These are phyloP conservation scores for Coemansia sp. DNA, from an alignment of 192 early-diverging fungal genomes.

Conservation along the genomic window DNA sequence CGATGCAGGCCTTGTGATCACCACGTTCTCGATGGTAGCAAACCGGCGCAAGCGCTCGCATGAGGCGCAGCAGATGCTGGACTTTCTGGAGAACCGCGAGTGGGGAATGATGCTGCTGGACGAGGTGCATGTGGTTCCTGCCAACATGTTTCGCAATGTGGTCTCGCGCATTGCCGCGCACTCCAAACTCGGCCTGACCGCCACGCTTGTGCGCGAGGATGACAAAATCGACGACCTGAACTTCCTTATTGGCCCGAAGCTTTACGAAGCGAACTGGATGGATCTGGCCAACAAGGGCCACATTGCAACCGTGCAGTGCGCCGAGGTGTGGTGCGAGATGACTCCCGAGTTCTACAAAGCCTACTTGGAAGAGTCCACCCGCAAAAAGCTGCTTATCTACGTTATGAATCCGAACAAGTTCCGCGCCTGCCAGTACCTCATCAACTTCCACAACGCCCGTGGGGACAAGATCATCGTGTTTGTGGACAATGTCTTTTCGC, in stretches of 20 bases:
- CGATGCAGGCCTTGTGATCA: slow-evolving; percentile 90
- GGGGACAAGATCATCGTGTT: slow-evolving; percentile 99
- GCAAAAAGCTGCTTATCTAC: slow-evolving; percentile 84
- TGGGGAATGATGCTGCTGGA: slow-evolving; percentile 98
- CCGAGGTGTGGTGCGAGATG: slow-evolving; percentile 99
- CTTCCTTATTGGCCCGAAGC: slow-evolving; percentile 97
- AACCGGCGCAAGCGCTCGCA: slow-evolving; percentile 90
- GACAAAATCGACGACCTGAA: slow-evolving; percentile 97
- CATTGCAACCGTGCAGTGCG: slow-evolving; percentile 98
- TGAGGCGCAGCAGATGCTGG: slow-evolving; percentile 94
- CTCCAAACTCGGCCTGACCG: slow-evolving; percentile 95
- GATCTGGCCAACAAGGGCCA: slow-evolving; percentile 94
- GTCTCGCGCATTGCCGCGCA: slow-evolving; percentile 90
- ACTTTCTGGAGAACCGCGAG: slow-evolving; percentile 84
- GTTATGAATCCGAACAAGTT: slow-evolving; percentile 98
- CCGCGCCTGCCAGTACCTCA: slow-evolving; percentile 96
- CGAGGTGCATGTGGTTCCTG: slow-evolving; percentile 98
- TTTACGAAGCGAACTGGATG: slow-evolving; percentile 99
- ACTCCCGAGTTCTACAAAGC: slow-evolving; percentile 94
- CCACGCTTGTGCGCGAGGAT: slow-evolving; percentile 97
- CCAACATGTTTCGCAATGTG: slow-evolving; percentile 93
- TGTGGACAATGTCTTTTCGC: slow-evolving; percentile 97
- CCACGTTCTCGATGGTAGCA: slow-evolving; percentile 97
- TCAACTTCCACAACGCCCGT: slow-evolving; percentile 84
- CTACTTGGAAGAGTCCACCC: slow-evolving; percentile 77